phyloP scores from a whole-genome alignment of 2,329 filamentous ascomycete genomes.

The Penicillium sp. region DNA sequence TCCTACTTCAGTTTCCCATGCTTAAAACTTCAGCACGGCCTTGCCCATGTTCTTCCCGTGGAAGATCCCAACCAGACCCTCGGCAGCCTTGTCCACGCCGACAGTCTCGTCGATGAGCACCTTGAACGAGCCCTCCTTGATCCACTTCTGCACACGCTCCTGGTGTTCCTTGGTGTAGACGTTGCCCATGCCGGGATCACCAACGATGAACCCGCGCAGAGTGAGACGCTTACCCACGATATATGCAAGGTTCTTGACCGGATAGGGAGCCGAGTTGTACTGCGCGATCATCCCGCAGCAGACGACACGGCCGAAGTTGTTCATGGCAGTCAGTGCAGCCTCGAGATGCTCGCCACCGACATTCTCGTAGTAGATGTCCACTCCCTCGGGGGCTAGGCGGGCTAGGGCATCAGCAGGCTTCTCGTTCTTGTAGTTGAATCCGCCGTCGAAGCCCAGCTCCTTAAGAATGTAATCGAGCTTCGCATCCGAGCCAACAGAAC shows the following conservation, averaged over 20 bases:
- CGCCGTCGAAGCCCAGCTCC: constrained; percentile 67
- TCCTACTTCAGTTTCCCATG: constrained; percentile 5
- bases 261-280: constrained; percentile 70
- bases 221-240: constrained; percentile 65
- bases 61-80: constrained; percentile 73
- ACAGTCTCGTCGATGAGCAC: constrained; percentile 65
- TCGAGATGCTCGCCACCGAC: constrained; percentile 73
- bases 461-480: constrained; percentile 73
- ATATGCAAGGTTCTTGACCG: constrained; percentile 63
- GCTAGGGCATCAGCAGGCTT: constrained; percentile 64
- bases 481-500: constrained; percentile 73
- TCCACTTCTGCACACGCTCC: constrained; percentile 71
- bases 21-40: constrained; percentile 68
- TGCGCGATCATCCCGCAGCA: constrained; percentile 68
- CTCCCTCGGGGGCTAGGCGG: constrained; percentile 69
- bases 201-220: constrained; percentile 73
- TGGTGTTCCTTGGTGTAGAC: constrained; percentile 69
- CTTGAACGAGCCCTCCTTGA: constrained; percentile 72
- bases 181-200: constrained; percentile 62
- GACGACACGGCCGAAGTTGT: constrained; percentile 63
- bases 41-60: constrained; percentile 82
- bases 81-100: constrained; percentile 72
- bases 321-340: constrained; percentile 63
- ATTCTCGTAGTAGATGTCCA: constrained; percentile 83
- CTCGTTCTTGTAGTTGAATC: constrained; percentile 89